A percentile compares a stretch with the other conserved stretches of the same genome.
phyloP scores from a whole-genome alignment of 2,329 filamentous ascomycete species.

The Talaromyces rugulosus region DNA sequence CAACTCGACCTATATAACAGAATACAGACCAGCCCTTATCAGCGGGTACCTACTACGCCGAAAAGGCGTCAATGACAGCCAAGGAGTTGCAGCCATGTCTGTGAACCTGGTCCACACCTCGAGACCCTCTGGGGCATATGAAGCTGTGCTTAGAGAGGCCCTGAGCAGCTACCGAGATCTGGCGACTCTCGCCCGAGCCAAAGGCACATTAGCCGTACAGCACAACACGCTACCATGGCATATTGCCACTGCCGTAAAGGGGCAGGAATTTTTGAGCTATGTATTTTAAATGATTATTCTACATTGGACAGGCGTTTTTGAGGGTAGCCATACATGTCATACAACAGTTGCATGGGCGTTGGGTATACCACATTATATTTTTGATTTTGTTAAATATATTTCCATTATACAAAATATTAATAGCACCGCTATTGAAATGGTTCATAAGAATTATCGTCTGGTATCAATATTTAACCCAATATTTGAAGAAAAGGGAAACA shows the following conservation, averaged over 20 bases:
- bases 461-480: neutral
- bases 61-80: constrained; percentile 36
- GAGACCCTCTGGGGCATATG: constrained; percentile 25
- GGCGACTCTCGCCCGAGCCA: constrained; percentile 37
- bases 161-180: constrained; percentile 44
- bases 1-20: constrained; percentile 36
- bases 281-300: constrained; percentile 28
- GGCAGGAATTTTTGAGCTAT: constrained; percentile 39
- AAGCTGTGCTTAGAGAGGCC: constrained; percentile 37
- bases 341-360: constrained; percentile 1
- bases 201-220: constrained; percentile 39
- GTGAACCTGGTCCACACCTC: constrained; percentile 40
- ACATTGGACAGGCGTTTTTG: neutral
- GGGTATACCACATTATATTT: neutral
- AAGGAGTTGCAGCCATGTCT: constrained; percentile 37
- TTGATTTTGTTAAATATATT: neutral
- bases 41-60: constrained; percentile 47
- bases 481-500: neutral
- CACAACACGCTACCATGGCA: constrained; percentile 46
- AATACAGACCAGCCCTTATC: constrained; percentile 39
- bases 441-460: neutral
- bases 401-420: neutral
- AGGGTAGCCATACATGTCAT: constrained; percentile 1
- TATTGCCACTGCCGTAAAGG: constrained; percentile 41
- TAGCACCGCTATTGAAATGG: neutral